Evolutionary conservation across 306 rosid species (phyloP), one percentile per base, ranked within the genome.

Genomic region (Castanopsis chinensis): DNA sequence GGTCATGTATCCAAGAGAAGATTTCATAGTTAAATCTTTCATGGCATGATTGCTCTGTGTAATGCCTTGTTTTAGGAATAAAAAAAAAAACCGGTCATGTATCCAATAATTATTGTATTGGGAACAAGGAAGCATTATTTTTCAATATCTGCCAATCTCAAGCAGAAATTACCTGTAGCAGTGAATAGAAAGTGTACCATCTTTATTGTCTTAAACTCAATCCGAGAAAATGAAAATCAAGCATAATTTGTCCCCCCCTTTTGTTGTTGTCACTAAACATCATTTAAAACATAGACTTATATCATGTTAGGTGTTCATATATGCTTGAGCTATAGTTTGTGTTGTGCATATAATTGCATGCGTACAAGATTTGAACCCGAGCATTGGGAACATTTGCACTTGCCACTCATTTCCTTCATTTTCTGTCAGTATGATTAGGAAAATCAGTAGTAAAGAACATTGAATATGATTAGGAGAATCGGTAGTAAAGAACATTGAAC

Each of bases 21-120:
- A 25, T 71, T 15, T 72, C 74, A 58, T 12, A 12, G 18, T 15
- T 74, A 10, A 15, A 76, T 60, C 52, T n/a, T 74, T 1, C 17
- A 76, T 52, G 59, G 72, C 32, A 21, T 30, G 69, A 61, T 79
- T 28, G 33, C 19, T 71, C 58, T 69, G 69, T 57, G 32, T 61
- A 41, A 69, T n/a, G 30, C 68, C 73, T 28, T 72, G 69, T 25
- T 28, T 27, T 71, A 63, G 54, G 76, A 84, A 58, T 69, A 55
- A 78, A 10, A 45, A 69, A 32, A 15, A n/a, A 43, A 72, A 61
- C 53, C 75, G 45, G 18, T 45, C 51, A 77, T 78, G 76, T 32
- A 21, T 45, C 63, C 49, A 41, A 45, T 78, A 21, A 21, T 69
- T 69, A 56, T 37, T 30, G 20, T 68, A n/a, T 19, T n/a, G 72